Base-by-base conservation (phyloP, 1,284 basidiomycete genomes). In the Boletus sp. region DNA sequence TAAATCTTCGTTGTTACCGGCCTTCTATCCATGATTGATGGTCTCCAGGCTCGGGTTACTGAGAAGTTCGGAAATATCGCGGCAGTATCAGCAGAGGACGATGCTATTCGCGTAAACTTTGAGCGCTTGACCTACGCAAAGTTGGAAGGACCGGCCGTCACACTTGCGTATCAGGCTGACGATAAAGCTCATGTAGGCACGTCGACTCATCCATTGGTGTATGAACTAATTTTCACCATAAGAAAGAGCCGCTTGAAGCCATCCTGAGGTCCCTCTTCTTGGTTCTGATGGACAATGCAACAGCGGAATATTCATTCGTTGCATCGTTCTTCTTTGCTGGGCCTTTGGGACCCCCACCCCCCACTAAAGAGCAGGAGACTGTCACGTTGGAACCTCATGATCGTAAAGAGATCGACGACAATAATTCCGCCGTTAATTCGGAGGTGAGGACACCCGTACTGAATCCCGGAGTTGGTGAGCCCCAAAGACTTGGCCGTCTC, bases 201-300 rank as follows among this genome's bases (percentile, higher is more conserved):
- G 8, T 35, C 5, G 10, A 12, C 19, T 22, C 33, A 9, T 37
- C 16, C 33, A 23, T n/a, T 41, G 29, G 17, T 46, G 19, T 43
- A 16, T 22, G 52, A 26, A 13, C 47, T 61, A 30, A 52, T 3
- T 33, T 35, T 48, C 7, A n/a, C 26, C 39, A 32, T 37, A 65
- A 96, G 94, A 88, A 82, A 80, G 84, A 87, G 57, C 81, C 88
- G 0, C 65, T 87, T 1, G 94, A 97, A 68, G 83, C 83, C 0
- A 71, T 95, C 12, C 77, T 93, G 56, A 82, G 94, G 17, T 95
- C 94, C 0, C 71, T 92, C 35, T 69, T 91, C 48, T 73, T 97
- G 38, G 93, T 95, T 38, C 80, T 97, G 48, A 84, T 94, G 78
- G 93, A 96, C 71, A 97, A 97, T 61, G 85, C 88, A 1, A 88